Base-by-base conservation (phyloP, 202 grass and related monocot species). In the Zoysia matrella region DNA sequence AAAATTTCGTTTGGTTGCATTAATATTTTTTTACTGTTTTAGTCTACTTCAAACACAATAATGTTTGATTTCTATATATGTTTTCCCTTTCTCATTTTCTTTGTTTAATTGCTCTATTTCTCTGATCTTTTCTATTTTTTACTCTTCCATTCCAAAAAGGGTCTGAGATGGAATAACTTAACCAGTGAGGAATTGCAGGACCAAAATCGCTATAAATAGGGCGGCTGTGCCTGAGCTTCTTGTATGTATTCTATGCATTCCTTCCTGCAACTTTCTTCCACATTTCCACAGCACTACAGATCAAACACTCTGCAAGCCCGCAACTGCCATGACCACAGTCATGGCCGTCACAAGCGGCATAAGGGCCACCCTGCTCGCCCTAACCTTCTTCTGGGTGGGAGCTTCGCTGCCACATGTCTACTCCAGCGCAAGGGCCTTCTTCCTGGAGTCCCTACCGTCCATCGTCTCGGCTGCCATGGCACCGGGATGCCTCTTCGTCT, bases 401-500 rank as follows among this genome's bases (percentile, higher is more conserved):
- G 85, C 81, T 65, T 90, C 69, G 68, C 18, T 90, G 55, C 80
- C 87, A 11, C 78, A 76, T 41, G 47, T 70, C 56, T 79, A 80
- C 42, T 74, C 85, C 11, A 89, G 39, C 40, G 6, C 81, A 4
- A 84, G 30, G 82, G 7, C 30, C 44, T 89, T 91, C 78, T 78
- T 88, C 82, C 39, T 73, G 6, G 72, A 73, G 40, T 87, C 80
- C 2, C 67, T 97, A 18, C 86, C 88, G 39, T 78, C 72, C 3
- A 63, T 87, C 8, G 46, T 77, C 40, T 82, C 86, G 3, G 39
- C 40, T 7, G 30, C 84, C 16, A 16, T 75, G 12, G 71, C 75
- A 0, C 94, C 89, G 1, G 93, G 86, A 66, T 91, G 78, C 72
- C 62, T 93, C 15, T 97, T 97, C 50, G 9, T 97, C 44, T 84